Conservation (phyloP, 257 asterid genomes). For the Rehmannia glutinosa region DNA sequence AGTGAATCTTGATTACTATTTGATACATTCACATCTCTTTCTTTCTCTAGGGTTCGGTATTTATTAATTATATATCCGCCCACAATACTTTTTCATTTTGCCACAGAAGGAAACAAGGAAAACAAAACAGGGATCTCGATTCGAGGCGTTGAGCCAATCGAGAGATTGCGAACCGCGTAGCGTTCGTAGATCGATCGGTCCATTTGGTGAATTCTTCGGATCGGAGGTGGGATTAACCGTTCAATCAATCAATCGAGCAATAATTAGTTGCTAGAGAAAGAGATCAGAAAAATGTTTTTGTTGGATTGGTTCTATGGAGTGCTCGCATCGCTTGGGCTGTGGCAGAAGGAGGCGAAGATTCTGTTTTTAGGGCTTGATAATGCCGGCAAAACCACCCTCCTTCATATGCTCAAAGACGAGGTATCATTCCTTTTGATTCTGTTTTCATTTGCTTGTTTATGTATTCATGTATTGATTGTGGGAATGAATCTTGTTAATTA, state of each 20-base stretch:
- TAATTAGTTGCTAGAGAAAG: not conserved
- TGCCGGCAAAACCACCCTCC: slow-evolving; percentile 94
- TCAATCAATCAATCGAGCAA: not conserved
- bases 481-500: slow-evolving; percentile 1
- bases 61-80: no score
- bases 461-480: not conserved
- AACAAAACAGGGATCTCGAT: slow-evolving; percentile 16
- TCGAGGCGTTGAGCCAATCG: slow-evolving; percentile 26
- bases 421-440: slow-evolving; percentile 24
- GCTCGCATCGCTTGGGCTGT: slow-evolving; percentile 80
- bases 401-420: slow-evolving; percentile 95
- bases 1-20: no score
- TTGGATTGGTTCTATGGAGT: slow-evolving; percentile 93
- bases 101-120: no score
- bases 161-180: slow-evolving; percentile 23
- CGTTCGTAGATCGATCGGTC: slow-evolving; percentile 26
- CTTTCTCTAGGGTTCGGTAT: no score
- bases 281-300: slow-evolving; percentile 48
- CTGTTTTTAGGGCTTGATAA: slow-evolving; percentile 90
- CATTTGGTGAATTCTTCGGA: slow-evolving; percentile 19
- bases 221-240: slow-evolving; percentile 1
- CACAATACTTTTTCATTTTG: no score
- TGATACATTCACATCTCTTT: no score
- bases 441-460: not conserved
- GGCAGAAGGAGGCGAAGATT: slow-evolving; percentile 97